phyloP scores from a whole-genome alignment of 495 filamentous ascomycete genomes.

The Neurospora sp. region DNA sequence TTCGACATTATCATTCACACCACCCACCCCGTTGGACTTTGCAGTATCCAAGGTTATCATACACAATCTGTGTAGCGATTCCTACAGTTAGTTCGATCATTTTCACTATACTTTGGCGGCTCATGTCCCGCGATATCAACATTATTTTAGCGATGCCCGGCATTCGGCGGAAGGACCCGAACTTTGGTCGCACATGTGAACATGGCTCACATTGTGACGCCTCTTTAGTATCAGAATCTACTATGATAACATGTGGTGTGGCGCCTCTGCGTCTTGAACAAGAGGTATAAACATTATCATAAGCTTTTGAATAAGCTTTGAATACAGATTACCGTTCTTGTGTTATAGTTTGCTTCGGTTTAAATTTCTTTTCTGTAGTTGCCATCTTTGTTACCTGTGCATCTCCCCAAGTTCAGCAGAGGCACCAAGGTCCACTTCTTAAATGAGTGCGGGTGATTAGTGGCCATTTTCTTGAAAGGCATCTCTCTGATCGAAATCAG shows the following conservation, averaged over 20 bases:
- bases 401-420: background rate
- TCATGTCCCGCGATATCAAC: background rate
- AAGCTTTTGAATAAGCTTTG: background rate
- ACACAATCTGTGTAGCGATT: background rate
- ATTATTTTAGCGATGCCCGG: background rate
- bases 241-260: background rate
- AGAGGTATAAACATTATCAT: background rate
- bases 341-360: background rate
- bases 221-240: background rate
- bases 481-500: background rate
- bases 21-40: background rate
- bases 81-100: no score
- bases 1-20: background rate
- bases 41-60: background rate
- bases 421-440: background rate
- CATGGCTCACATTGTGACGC: no score
- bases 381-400: background rate
- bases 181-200: background rate
- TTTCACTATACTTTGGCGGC: background rate
- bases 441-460: background rate
- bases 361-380: background rate
- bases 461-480: background rate
- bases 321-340: background rate
- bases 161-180: background rate
- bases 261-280: background rate